These are phyloP conservation scores for Lactarius tabidus DNA, from an alignment of 768 basidiomycete species.

Conservation along the genomic window DNA sequence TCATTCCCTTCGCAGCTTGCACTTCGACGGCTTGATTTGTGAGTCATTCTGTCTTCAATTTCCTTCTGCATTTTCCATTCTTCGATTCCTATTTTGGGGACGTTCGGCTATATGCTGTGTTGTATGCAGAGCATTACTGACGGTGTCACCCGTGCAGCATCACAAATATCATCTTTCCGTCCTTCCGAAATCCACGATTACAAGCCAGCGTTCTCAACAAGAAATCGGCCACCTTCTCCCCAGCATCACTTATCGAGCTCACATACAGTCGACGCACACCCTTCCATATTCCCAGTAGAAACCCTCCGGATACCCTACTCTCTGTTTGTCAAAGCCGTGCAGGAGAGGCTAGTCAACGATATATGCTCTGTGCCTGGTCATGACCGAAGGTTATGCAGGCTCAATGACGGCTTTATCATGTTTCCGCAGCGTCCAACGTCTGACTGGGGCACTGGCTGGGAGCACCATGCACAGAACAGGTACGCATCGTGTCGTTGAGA, in stretches of 20 bases:
- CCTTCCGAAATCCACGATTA: constrained; percentile 51
- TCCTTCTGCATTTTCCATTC: background rate
- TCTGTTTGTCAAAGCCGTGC: constrained; percentile 62
- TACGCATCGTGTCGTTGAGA: constrained; percentile 26
- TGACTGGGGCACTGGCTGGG: constrained; percentile 67
- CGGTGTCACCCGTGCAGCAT: constrained; percentile 33
- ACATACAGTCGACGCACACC: constrained; percentile 18
- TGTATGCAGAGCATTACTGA: background rate
- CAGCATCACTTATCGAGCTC: constrained; percentile 23
- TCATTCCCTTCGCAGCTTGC: constrained; percentile 36
- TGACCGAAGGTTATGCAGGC: constrained; percentile 42
- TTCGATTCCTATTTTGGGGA: background rate
- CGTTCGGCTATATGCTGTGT: background rate
- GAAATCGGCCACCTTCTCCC: constrained; percentile 41
- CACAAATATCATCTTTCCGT: constrained; percentile 43
- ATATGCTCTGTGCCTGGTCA: constrained; percentile 32
- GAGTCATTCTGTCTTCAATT: constrained; percentile 30
- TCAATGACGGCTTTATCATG: constrained; percentile 64
- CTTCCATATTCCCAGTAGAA: constrained; percentile 41
- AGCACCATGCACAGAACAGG: constrained; percentile 50
- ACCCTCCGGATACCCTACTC: constrained; percentile 39
- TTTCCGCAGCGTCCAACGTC: constrained; percentile 40
- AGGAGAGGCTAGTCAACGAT: constrained; percentile 49
- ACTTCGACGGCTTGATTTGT: constrained; percentile 52
- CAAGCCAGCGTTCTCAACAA: constrained; percentile 38